These are phyloP conservation scores for Ambrosiella xylebori DNA, from an alignment of 2,329 filamentous ascomycete species.

Conservation along the genomic window DNA sequence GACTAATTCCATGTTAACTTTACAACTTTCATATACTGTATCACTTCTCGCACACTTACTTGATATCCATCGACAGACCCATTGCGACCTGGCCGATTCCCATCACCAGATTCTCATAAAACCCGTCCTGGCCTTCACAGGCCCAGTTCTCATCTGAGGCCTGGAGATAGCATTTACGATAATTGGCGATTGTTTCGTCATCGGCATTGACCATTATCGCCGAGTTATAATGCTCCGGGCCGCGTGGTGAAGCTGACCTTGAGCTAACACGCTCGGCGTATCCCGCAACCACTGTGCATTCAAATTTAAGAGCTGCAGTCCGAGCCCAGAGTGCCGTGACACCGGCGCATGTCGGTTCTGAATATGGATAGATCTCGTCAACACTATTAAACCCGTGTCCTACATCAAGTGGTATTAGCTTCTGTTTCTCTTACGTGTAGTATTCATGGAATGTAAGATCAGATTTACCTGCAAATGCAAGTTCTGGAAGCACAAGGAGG, in stretches of 20 bases:
- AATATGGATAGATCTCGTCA: conserved; percentile 41
- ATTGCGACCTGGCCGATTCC: conserved; percentile 31
- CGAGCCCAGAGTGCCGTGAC: conserved; percentile 48
- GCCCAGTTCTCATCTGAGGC: conserved; percentile 47
- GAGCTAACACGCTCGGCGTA: conserved; percentile 42
- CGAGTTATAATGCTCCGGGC: conserved; percentile 26
- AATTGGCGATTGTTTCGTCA: conserved; percentile 34
- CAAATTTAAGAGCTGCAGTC: conserved; percentile 38
- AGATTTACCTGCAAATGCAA: conserved; percentile 33
- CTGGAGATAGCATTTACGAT: conserved; percentile 38
- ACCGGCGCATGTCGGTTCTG: conserved; percentile 39
- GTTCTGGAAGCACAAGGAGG: conserved; percentile 49
- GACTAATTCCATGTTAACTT: not conserved
- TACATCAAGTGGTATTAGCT: conserved; percentile 19
- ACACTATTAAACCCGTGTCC: conserved; percentile 54
- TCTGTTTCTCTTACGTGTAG: conserved; percentile 30
- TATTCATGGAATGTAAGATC: conserved; percentile 30
- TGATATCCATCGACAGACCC: conserved; percentile 43
- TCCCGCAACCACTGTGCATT: conserved; percentile 46
- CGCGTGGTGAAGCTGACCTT: not conserved
- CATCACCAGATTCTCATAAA: conserved; percentile 25
- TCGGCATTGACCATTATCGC: conserved; percentile 30
- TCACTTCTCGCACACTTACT: conserved; percentile 20
- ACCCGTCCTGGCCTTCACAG: conserved; percentile 32
- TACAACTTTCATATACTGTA: too few relatives aligned